These are phyloP conservation scores for Candida broadrunensis DNA, from an alignment of 805 yeast genomes.

Conservation along the genomic window DNA sequence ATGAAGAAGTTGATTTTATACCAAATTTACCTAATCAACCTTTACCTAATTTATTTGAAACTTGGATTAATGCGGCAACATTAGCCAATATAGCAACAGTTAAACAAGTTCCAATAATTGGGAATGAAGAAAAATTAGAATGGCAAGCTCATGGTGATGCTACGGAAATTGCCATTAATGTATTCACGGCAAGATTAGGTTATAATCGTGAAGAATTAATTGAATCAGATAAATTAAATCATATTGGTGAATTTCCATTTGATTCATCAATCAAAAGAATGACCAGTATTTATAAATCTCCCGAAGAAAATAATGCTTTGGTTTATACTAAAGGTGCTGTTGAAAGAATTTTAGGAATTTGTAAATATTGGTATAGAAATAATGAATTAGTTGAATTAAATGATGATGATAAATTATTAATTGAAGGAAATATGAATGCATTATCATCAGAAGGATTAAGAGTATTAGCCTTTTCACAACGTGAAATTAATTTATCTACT, in stretches of 20 bases:
- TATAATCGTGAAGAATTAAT: slow-evolving; percentile 18
- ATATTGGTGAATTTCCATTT: slow-evolving; percentile 27
- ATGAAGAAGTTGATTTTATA: slow-evolving; percentile 33
- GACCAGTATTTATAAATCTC: slow-evolving; percentile 22
- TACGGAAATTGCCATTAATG: slow-evolving; percentile 34
- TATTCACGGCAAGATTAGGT: slow-evolving; percentile 25
- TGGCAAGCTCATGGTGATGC: slow-evolving; percentile 67
- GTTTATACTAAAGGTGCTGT: slow-evolving; percentile 33
- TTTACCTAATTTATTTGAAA: slow-evolving; percentile 25
- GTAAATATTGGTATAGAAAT: slow-evolving; percentile 19
- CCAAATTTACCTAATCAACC: slow-evolving; percentile 14
- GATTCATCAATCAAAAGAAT: slow-evolving; percentile 32
- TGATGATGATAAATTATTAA: slow-evolving; percentile 13
- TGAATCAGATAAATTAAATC: slow-evolving; percentile 11
- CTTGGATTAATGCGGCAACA: slow-evolving; percentile 66
- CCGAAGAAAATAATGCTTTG: not conserved
- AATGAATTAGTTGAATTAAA: slow-evolving; percentile 12
- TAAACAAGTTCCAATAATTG: slow-evolving; percentile 37
- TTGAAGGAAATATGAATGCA: slow-evolving; percentile 25
- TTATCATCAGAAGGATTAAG: slow-evolving; percentile 28
- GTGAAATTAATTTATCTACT: slow-evolving; percentile 11
- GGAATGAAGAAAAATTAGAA: slow-evolving; percentile 20
- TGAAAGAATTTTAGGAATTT: slow-evolving; percentile 23
- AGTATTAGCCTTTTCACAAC: slow-evolving; percentile 29
- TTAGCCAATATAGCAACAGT: slow-evolving; percentile 79